phyloP scores from a whole-genome alignment of 176 grass and related monocot species.

The Guadua angustifolia region DNA sequence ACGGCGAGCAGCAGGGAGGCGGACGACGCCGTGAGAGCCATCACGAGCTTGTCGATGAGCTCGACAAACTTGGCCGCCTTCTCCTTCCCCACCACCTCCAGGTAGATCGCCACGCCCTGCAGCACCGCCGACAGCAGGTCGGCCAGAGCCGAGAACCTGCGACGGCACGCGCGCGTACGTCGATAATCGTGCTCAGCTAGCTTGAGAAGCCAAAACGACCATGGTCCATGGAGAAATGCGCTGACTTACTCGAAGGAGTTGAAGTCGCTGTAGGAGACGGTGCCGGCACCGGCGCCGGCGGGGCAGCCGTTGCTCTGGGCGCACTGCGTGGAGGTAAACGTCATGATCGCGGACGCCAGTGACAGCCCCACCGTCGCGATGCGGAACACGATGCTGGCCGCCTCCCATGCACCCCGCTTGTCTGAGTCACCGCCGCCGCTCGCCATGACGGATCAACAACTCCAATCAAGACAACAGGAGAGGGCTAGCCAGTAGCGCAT shows the following conservation, averaged over 20 bases:
- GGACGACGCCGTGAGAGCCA: conserved; percentile 34
- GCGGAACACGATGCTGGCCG: conserved; percentile 17
- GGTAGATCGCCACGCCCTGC: conserved; percentile 43
- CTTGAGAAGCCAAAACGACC: not conserved
- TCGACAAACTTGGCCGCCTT: not conserved
- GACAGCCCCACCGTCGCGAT: conserved; percentile 33
- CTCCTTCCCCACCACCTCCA: not conserved
- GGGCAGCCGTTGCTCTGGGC: not conserved
- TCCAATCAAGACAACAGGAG: not conserved
- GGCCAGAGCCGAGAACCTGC: not conserved
- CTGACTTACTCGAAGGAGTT: conserved; percentile 18
- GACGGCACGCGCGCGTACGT: no score
- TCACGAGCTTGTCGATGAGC: conserved; percentile 38
- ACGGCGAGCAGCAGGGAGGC: conserved; percentile 28
- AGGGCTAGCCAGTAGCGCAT: no score
- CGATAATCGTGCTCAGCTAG: not conserved
- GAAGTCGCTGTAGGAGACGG: conserved; percentile 33
- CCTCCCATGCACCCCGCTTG: not conserved
- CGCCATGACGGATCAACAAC: not conserved
- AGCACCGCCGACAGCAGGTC: conserved; percentile 36
- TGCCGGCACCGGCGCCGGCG: not conserved
- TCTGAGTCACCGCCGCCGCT: not conserved
- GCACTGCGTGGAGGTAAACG: conserved; percentile 25
- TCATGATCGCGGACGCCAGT: conserved; percentile 32
- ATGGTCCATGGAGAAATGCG: not conserved